A percentile compares a stretch with the other conserved stretches of the same genome.
Evolutionary conservation across 495 filamentous ascomycete species (phyloP).

Genomic region (Entonaema liquescens): DNA sequence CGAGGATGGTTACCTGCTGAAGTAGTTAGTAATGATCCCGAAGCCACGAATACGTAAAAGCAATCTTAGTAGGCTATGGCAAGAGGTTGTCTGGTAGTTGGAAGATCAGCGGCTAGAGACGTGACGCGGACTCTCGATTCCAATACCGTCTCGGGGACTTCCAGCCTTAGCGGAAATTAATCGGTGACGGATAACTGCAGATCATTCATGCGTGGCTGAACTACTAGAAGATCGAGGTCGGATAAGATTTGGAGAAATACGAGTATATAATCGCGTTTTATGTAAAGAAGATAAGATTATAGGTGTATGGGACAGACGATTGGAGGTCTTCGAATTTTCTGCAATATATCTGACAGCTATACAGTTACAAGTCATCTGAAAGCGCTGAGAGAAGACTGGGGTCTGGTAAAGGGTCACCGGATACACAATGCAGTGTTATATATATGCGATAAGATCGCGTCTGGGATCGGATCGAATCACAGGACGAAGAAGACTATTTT

Average conservation of each 20-base stretch:
- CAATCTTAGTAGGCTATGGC: too few relatives aligned
- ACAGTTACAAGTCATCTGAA: neutral
- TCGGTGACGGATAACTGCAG: constrained; percentile 13
- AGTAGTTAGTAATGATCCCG: neutral
- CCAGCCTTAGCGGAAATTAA: neutral
- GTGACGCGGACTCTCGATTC: neutral
- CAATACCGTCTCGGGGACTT: neutral
- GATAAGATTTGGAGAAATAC: neutral
- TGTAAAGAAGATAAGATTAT: neutral
- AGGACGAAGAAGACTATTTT: neutral
- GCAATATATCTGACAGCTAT: neutral
- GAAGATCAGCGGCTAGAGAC: neutral
- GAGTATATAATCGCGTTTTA: neutral
- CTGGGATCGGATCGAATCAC: constrained; percentile 1
- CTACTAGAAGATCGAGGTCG: neutral
- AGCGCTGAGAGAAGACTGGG: neutral
- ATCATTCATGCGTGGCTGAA: neutral
- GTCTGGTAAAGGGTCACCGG: neutral
- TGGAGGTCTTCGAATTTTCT: neutral
- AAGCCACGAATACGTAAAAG: neutral
- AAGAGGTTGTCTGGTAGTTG: too few relatives aligned
- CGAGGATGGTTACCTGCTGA: neutral
- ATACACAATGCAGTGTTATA: neutral
- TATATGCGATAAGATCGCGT: constrained; percentile 17
- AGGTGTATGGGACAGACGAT: neutral